A percentile compares a stretch with the other conserved stretches of the same genome.
phyloP scores from a whole-genome alignment of 169 alveolate genomes.

The Perkinsus marinus region DNA sequence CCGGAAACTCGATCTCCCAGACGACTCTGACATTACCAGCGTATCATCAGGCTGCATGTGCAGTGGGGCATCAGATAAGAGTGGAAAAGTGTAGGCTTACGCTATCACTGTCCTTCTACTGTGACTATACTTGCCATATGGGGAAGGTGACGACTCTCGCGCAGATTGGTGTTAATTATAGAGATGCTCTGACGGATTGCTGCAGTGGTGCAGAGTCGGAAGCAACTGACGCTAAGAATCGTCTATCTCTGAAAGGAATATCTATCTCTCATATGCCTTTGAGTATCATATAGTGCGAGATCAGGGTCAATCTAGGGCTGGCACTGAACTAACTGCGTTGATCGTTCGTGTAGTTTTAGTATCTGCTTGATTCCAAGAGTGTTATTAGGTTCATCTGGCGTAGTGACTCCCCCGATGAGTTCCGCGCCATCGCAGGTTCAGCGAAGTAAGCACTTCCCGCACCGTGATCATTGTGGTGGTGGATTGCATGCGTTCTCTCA shows the following conservation, averaged over 20 bases:
- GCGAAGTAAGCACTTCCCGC: neutral
- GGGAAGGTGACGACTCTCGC: neutral
- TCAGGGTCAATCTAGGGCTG: neutral
- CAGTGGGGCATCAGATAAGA: neutral
- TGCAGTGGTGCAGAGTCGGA: no score
- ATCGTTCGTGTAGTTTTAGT: no score
- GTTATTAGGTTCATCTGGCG: neutral
- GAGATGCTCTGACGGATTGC: no score
- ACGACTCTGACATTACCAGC: neutral
- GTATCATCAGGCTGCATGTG: neutral
- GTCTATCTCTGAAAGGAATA: no score
- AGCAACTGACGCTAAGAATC: no score
- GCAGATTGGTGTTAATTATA: no score
- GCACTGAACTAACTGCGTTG: neutral
- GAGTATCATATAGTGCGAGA: no score
- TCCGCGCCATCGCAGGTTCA: neutral
- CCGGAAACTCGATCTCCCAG: neutral
- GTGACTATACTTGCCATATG: neutral
- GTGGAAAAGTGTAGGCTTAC: neutral
- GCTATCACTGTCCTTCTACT: neutral
- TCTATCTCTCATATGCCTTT: no score
- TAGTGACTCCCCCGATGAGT: neutral
- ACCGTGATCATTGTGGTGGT: neutral
- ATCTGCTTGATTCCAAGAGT: neutral
- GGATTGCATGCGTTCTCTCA: no score